Evolutionary conservation across 768 basidiomycete species (phyloP), one percentile per base, ranked within the genome.

Genomic region (Lanmaoa rubissima): DNA sequence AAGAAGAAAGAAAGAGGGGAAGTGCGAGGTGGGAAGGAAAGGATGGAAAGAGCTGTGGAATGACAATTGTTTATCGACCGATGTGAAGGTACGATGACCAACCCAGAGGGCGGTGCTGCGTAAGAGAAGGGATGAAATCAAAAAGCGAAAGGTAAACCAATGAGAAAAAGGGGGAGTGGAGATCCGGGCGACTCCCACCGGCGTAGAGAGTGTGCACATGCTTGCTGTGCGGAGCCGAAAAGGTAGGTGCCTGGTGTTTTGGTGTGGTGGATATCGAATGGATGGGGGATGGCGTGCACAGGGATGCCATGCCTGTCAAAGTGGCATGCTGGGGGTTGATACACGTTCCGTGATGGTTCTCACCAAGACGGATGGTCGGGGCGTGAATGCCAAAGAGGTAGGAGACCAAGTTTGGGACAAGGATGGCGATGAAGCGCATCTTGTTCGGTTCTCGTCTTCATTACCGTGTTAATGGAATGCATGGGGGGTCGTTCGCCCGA

Each of bases 161-260:
- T 31, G 28, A 8, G n/a, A 8, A 31, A 8, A 31, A 31, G 7
- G 7, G 28, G 28, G 11, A 11, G 11, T 28, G 32, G 11, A 10
- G 4, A 32, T 5, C 21, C 21, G 32, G 10, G 32, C 44, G 44
- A 45, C 44, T 45, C 44, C 32, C 32, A 32, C 32, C 32, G 32
- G 32, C 32, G 10, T 2, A 32, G 2, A 11, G 10, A 11, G 32
- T 32, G 32, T 24, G 21, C 21, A 24, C 21, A 24, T 24, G 32
- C 26, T 28, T 28, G 46, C 46, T 47, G 31, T 19, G 46, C 36
- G 53, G 53, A 47, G 36, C 53, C 53, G 53, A 54, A 44, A 26
- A 45, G 24, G 51, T 13, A 34, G 17, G 35, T 50, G 16, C 38
- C 38, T 79, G 26, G 82, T 8, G 8, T 9, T 10, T 32, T 32